Conservation (phyloP, 805 yeast species). For the Candida saitoana region DNA sequence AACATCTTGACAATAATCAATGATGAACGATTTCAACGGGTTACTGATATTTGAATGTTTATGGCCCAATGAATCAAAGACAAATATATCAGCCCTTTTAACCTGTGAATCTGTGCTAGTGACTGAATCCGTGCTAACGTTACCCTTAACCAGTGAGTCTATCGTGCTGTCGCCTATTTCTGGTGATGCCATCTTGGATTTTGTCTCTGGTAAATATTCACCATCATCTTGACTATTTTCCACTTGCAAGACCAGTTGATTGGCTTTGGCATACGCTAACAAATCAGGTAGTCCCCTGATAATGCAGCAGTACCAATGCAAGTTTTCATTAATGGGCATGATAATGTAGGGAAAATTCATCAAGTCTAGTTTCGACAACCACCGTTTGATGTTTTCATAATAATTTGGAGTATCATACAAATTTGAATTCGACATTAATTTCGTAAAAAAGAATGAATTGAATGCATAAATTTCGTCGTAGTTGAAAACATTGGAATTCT, state of each 20-base stretch:
- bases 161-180: too few species aligned
- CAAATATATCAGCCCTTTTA: slow-evolving; percentile 39
- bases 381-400: slow-evolving; percentile 64
- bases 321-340: slow-evolving; percentile 74
- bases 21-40: slow-evolving; percentile 57
- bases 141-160: too few species aligned
- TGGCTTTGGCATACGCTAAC: slow-evolving; percentile 10
- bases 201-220: neutral
- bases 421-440: slow-evolving; percentile 38
- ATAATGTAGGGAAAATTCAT: slow-evolving; percentile 56
- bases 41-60: slow-evolving; percentile 48
- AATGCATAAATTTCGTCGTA: slow-evolving; percentile 52
- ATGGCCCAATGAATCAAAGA: slow-evolving; percentile 74
- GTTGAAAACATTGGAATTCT: slow-evolving; percentile 15
- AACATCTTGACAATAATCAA: slow-evolving; percentile 67
- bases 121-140: neutral
- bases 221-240: neutral
- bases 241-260: neutral
- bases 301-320: slow-evolving; percentile 87
- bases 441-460: slow-evolving; percentile 80
- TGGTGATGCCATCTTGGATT: slow-evolving; percentile 2
- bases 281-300: slow-evolving; percentile 50
- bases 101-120: neutral
- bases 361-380: slow-evolving; percentile 70
- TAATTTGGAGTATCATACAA: slow-evolving; percentile 25